These are phyloP conservation scores for Pyrenophora tritici-repentis DNA, from an alignment of 2,329 filamentous ascomycete species.

Conservation along the genomic window DNA sequence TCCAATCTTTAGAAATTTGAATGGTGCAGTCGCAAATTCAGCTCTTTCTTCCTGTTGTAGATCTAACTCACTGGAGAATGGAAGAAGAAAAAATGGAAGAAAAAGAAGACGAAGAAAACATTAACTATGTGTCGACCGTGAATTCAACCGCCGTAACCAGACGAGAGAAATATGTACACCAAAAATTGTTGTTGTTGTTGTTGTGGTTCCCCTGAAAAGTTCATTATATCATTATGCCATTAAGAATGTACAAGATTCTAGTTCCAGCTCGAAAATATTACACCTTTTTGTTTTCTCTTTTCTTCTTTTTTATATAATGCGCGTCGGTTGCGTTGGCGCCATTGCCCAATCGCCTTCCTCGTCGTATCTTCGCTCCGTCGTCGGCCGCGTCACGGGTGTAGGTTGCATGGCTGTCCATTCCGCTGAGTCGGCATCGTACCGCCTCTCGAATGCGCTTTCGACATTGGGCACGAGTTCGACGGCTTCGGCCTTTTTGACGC, in stretches of 20 bases:
- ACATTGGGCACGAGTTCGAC: slow-evolving; percentile 25
- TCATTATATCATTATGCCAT: slow-evolving; percentile 24
- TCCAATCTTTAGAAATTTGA: no score
- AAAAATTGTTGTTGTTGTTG: no score
- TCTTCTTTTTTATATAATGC: slow-evolving; percentile 16
- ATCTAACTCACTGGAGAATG: no score
- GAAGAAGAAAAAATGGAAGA: no score
- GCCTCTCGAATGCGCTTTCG: slow-evolving; percentile 25
- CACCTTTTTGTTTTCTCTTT: background rate
- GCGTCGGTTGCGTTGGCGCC: slow-evolving; percentile 27
- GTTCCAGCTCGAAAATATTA: background rate
- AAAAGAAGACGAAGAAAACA: no score
- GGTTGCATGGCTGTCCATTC: slow-evolving; percentile 25
- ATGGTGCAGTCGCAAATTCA: no score
- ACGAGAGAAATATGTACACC: background rate
- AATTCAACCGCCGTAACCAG: background rate
- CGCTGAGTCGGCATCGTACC: slow-evolving; percentile 25
- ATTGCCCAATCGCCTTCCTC: slow-evolving; percentile 15
- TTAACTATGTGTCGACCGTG: no score
- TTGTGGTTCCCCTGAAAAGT: background rate
- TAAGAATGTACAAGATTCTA: slow-evolving; percentile 10
- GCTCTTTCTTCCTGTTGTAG: no score
- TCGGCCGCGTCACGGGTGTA: slow-evolving; percentile 12
- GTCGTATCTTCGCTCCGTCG: slow-evolving; percentile 9
- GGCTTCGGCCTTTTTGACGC: slow-evolving; percentile 22